Evolutionary conservation across 2,329 filamentous ascomycete genomes (phyloP).

Genomic region (Sordariomycetes sp.): DNA sequence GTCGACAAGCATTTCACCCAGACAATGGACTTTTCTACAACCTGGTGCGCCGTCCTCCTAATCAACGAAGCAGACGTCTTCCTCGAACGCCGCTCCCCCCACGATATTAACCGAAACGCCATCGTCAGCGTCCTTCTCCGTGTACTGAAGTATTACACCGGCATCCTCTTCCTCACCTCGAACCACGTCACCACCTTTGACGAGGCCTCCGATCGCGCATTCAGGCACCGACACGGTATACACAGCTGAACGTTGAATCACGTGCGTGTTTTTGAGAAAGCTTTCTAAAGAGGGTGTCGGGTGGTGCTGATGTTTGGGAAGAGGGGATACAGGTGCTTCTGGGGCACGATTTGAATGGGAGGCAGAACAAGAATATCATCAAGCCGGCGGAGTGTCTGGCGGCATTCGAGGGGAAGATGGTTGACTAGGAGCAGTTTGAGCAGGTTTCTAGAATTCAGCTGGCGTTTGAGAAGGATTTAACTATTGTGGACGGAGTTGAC

Average conservation of each 20-base stretch:
- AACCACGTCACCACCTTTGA: constrained; percentile 59
- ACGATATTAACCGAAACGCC: constrained; percentile 12
- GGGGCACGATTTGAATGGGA: constrained; percentile 47
- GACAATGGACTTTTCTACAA: constrained; percentile 31
- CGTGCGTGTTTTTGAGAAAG: constrained; percentile 72
- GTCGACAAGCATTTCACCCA: constrained; percentile 69
- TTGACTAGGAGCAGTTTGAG: constrained; percentile 68
- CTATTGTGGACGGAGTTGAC: constrained; percentile 51
- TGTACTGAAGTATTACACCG: constrained; percentile 24
- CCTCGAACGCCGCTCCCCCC: constrained; percentile 9
- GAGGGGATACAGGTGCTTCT: constrained; percentile 54
- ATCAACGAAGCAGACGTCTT: constrained; percentile 9
- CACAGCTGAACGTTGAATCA: constrained; percentile 57
- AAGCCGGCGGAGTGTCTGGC: constrained; percentile 73
- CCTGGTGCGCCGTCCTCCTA: constrained; percentile 14
- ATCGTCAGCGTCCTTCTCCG: constrained; percentile 22
- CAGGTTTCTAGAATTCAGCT: constrained; percentile 72
- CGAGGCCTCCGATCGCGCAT: constrained; percentile 78
- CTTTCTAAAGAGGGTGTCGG: constrained; percentile 62
- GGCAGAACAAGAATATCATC: constrained; percentile 66
- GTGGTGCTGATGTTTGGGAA: constrained; percentile 46
- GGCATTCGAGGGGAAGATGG: constrained; percentile 55
- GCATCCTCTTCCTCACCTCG: constrained; percentile 29
- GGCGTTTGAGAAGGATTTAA: constrained; percentile 72
- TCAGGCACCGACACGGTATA: constrained; percentile 73